These are phyloP conservation scores for Coprinellus aureogranulatus DNA, from an alignment of 768 basidiomycete species.

Conservation along the genomic window DNA sequence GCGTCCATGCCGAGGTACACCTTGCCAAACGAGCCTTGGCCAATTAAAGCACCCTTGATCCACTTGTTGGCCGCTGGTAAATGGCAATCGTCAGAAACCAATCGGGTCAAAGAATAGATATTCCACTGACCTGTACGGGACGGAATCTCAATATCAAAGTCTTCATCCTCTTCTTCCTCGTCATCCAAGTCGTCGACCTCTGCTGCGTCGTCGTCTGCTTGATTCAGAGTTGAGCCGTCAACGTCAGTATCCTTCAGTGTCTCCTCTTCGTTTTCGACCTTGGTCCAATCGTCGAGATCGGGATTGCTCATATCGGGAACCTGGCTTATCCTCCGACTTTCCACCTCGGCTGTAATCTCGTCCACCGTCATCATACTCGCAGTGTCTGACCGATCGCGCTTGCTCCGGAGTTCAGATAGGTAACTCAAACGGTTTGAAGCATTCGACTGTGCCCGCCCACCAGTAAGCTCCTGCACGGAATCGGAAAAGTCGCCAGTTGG, in stretches of 20 bases:
- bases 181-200: constrained; percentile 43
- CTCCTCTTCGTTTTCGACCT: constrained; percentile 48
- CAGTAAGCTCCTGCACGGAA: constrained; percentile 60
- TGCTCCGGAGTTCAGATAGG: constrained; percentile 78
- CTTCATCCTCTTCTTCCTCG: constrained; percentile 46
- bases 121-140: constrained; percentile 30
- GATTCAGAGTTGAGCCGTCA: constrained; percentile 41
- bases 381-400: constrained; percentile 82
- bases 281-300: constrained; percentile 71
- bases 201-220: constrained; percentile 39
- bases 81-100: too few species aligned
- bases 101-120: too few species aligned
- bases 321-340: constrained; percentile 60
- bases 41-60: constrained; percentile 95
- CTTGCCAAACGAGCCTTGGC: constrained; percentile 92
- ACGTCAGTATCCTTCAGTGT: constrained; percentile 33
- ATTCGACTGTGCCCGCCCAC: constrained; percentile 38
- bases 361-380: constrained; percentile 94
- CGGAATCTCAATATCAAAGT: constrained; percentile 34
- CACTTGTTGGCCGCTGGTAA: constrained; percentile 78
- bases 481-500: constrained; percentile 78
- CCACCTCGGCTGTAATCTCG: constrained; percentile 96
- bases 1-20: constrained; percentile 97
- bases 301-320: constrained; percentile 37
- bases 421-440: constrained; percentile 73